Evolutionary conservation across 2,329 filamentous ascomycete species (phyloP).

Genomic region (Bipolaris sorokiniana): DNA sequence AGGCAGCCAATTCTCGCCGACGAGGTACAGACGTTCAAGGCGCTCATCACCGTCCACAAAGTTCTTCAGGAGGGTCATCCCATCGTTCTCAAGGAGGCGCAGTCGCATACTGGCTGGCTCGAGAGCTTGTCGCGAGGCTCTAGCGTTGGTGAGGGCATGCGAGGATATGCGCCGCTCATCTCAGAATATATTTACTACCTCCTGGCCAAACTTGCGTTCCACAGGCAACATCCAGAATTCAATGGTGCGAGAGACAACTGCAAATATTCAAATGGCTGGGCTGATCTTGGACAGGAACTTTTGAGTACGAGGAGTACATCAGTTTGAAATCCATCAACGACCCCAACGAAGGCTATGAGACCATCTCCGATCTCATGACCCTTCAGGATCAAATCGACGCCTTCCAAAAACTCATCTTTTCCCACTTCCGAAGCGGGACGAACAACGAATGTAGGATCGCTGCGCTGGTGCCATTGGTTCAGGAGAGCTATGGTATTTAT

Average conservation of each 20-base stretch:
- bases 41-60: slow-evolving; percentile 95
- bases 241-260: slow-evolving; percentile 66
- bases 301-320: slow-evolving; percentile 99
- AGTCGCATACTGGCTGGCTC: slow-evolving; percentile 87
- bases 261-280: background rate
- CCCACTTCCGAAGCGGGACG: slow-evolving; percentile 86
- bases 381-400: slow-evolving; percentile 98
- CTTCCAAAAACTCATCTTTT: slow-evolving; percentile 98
- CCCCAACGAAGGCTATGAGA: slow-evolving; percentile 96
- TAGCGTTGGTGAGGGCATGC: slow-evolving; percentile 76
- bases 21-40: slow-evolving; percentile 98
- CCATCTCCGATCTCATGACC: slow-evolving; percentile 94
- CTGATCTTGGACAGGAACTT: slow-evolving; percentile 64
- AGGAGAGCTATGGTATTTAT: slow-evolving; percentile 99
- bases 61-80: slow-evolving; percentile 97
- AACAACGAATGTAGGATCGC: slow-evolving; percentile 98
- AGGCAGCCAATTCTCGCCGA: slow-evolving; percentile 98
- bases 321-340: slow-evolving; percentile 98
- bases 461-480: slow-evolving; percentile 87
- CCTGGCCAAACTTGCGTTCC: slow-evolving; percentile 93
- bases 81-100: slow-evolving; percentile 82
- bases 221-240: slow-evolving; percentile 95
- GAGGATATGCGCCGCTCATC: slow-evolving; percentile 89
- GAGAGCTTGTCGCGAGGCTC: slow-evolving; percentile 88
- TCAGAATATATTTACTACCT: slow-evolving; percentile 97